Evolutionary conservation across 768 basidiomycete genomes (phyloP), one percentile per base, ranked within the genome.

Genomic region (Thelephora ganbajun): DNA sequence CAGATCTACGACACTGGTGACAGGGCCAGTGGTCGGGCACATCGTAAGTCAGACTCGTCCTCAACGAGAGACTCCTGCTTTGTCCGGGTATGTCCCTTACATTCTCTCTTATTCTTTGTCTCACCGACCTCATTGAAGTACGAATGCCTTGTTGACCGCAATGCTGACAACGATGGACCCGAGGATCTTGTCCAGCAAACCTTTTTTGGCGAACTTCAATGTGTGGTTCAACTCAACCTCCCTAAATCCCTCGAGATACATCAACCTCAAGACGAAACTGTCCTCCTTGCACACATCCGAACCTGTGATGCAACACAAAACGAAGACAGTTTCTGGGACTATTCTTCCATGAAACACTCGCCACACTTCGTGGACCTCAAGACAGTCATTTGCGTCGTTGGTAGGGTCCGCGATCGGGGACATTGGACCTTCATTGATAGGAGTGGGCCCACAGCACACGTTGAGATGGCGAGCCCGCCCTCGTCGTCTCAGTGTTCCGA

Each of bases 401-500:
- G 61, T 1, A 43, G 59, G 1, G n/a, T 63, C 1, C 35, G 20
- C 2, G 53, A 56, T 36, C 46, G 52, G 1, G 23, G 51, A 9
- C 45, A 36, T 6, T 57, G 49, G 49, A 57, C 47, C 0, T 51
- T 63, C 5, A 56, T 63, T 20, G 62, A 63, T 41, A 51, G 60
- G 3, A 62, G 58, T 16, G 56, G 55, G 1, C 18, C 37, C 4
- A 41, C 59, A 0, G 48, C 53, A 2, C 56, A 55, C 19, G 46
- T 30, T 30, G 26, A 30, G 9, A 30, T 30, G 26, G 26, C 9
- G 5, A 30, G 9, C 9, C 26, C 26, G 9, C 26, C 61, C 64
- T 65, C 64, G 67, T 59, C 61, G 63, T 71, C 74, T 74, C 63
- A 72, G 72, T 73, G 26, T 30, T 30, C 26, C 26, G 9, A 30